phyloP scores from a whole-genome alignment of 208 protist genomes.

The Crithidia expoeki region DNA sequence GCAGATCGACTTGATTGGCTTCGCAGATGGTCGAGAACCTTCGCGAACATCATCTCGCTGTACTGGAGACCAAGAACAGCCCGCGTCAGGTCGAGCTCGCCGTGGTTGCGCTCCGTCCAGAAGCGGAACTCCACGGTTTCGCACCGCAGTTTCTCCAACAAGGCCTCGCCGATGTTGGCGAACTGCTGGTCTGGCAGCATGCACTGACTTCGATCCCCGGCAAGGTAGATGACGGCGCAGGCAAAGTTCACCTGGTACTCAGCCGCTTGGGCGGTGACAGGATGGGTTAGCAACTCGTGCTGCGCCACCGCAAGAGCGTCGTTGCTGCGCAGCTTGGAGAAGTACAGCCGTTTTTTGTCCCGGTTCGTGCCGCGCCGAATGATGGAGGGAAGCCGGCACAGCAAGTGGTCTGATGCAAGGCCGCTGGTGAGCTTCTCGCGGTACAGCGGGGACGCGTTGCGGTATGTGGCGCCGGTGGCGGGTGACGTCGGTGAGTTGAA shows the following conservation, averaged over 20 bases:
- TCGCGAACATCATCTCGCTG: constrained; percentile 30
- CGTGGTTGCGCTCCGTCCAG: constrained; percentile 34
- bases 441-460: constrained; percentile 20
- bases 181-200: constrained; percentile 36
- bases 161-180: constrained; percentile 26
- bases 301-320: constrained; percentile 57
- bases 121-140: constrained; percentile 69
- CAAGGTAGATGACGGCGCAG: constrained; percentile 54
- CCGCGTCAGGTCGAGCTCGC: constrained; percentile 57
- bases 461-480: neutral
- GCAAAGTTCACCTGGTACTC: constrained; percentile 85
- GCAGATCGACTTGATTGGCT: constrained; percentile 1
- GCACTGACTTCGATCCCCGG: constrained; percentile 32
- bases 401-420: constrained; percentile 23
- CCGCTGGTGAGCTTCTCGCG: constrained; percentile 17
- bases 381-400: constrained; percentile 66
- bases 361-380: constrained; percentile 76
- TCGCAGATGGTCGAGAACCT: constrained; percentile 20
- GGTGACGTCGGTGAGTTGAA: neutral
- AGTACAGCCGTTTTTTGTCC: constrained; percentile 80
- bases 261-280: constrained; percentile 43
- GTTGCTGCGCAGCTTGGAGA: constrained; percentile 58
- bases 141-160: constrained; percentile 51
- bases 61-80: constrained; percentile 23
- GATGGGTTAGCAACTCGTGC: constrained; percentile 34